Base-by-base conservation (phyloP, 2,329 filamentous ascomycete genomes). In the Penicillium digitatum region DNA sequence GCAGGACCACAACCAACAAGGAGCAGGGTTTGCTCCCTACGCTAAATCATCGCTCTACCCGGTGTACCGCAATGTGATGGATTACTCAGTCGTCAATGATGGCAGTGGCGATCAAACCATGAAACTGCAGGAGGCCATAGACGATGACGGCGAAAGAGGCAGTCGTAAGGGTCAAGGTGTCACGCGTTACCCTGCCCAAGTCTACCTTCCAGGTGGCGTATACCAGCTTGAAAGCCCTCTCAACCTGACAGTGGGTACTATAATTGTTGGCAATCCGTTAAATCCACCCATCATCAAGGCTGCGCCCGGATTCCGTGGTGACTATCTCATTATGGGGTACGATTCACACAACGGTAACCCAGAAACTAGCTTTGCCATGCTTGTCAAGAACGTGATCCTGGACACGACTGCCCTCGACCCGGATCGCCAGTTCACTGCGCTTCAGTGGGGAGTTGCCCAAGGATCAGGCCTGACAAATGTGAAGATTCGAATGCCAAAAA, bases 401-500 rank as follows among this genome's bases (percentile, higher is more conserved):
- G 70, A 72, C 42, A 69, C 67, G 1, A 68, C 66, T 3, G 56
- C 60, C 2, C 55, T 72, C 1, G 8, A 54, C 0, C 24, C 56
- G 0, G 54, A 52, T 24, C 62, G 48, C 3, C 55, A 47, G 6
- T 54, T 72, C 16, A 67, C 64, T 5, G 62, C 68, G 3, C 52
- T 71, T n/a, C 67, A 72, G 48, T 73, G 70, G 70, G 66, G 67
- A 18, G 68, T 72, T 26, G 66, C 65, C 11, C 71, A 73, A 43
- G 70, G 65, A 0, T 64, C 66, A 2, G 69, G 69, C 3, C 51
- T 72, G 44, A 66, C 67, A 6, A 73, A 72, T 27, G 56, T 72
- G 1, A 52, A 65, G 16, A 65, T 73, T 18, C 65, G 65, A 6
- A 73, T 73, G 68, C 70, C 71, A 2, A 59, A 57, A 7, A 51